Evolutionary conservation across 2,329 filamentous ascomycete genomes (phyloP), one percentile per base, ranked within the genome.

Genomic region (Emergomyces africanus): DNA sequence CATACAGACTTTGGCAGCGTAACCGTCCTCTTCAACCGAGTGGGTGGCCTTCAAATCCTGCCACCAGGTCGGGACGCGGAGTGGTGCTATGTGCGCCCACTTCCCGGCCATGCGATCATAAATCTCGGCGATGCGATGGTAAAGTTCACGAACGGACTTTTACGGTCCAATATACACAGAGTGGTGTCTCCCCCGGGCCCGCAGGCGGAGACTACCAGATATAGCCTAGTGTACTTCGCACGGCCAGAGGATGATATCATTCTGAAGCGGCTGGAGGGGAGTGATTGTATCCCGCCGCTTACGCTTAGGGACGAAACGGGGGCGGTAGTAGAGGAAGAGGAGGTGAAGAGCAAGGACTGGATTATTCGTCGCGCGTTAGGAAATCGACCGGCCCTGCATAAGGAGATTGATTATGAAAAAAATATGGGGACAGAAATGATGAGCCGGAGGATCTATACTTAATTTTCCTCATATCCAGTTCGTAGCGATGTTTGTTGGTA

Each of bases 1-100:
- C 81, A 83, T 65, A 82, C 80, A 1, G 81, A 83, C 63, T 82
- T 82, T 62, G 81, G 80, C 51, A 78, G 73, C 57, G 72, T 83
- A 5, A 83, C 81, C 0, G 69, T 83, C 5, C 73, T 83, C 1
- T 81, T 83, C 68, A 83, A 82, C 67, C 74, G 78, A 0, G 67
- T 83, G 1, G 80, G 80, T 0, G 81, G 81, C 0, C 70, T 83
- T 8, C 81, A 83, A 64, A 77, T 83, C 3, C 70, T 78, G 2
- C 73, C 76, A 0, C 78, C 78, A 0, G 68, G 69, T 0, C 63
- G 64, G 3, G 70, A 72, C 57, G 70, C 69, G 10, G 67, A 74
- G 33, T 83, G 81, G 81, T 69, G 72, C 18, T 83, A 79, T 62
- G 79, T 83, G 0, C 72, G 74, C 20, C 81, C 81, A 0, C 62